These are phyloP conservation scores for Trichocladium uniseriatum DNA, from an alignment of 495 filamentous ascomycete genomes.

Conservation along the genomic window DNA sequence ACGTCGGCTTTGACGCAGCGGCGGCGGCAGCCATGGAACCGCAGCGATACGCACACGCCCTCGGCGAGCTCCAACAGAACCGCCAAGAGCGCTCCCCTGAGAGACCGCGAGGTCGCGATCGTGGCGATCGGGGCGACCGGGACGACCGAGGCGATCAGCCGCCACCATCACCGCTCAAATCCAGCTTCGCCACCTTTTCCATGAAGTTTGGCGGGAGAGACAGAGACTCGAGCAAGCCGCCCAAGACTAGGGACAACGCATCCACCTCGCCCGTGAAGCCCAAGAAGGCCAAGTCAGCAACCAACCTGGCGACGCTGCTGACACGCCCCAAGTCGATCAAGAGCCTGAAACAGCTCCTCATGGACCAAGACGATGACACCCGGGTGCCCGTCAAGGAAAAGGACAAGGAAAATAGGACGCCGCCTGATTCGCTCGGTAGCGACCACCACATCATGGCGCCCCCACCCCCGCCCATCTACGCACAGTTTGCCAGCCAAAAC, in stretches of 20 bases:
- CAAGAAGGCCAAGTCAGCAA: slow-evolving; percentile 79
- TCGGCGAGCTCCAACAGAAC: slow-evolving; percentile 44
- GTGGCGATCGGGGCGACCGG: slow-evolving; percentile 1
- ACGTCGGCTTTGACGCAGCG: slow-evolving; percentile 11
- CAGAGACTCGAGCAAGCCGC: slow-evolving; percentile 38
- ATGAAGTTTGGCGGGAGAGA: slow-evolving; percentile 52
- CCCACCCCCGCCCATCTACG: slow-evolving; percentile 65
- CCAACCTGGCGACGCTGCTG: slow-evolving; percentile 58
- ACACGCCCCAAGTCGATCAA: slow-evolving; percentile 50
- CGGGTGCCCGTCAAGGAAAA: slow-evolving; percentile 32
- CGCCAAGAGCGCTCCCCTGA: slow-evolving; percentile 36
- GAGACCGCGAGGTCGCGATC: slow-evolving; percentile 27
- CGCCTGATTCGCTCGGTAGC: slow-evolving; percentile 39
- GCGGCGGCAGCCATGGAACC: slow-evolving; percentile 8
- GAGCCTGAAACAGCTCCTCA: slow-evolving; percentile 34
- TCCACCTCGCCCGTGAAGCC: slow-evolving; percentile 44
- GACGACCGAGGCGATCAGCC: slow-evolving; percentile 9
- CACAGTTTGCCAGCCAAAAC: slow-evolving; percentile 50
- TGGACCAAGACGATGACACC: slow-evolving; percentile 30
- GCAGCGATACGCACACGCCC: slow-evolving; percentile 26
- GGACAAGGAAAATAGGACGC: slow-evolving; percentile 72
- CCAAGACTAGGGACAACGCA: slow-evolving; percentile 34
- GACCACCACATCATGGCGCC: slow-evolving; percentile 27
- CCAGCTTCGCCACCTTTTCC: slow-evolving; percentile 57
- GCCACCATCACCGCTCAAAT: slow-evolving; percentile 46